phyloP scores from a whole-genome alignment of 352 stramenopile species.

The Pythium brassicae region DNA sequence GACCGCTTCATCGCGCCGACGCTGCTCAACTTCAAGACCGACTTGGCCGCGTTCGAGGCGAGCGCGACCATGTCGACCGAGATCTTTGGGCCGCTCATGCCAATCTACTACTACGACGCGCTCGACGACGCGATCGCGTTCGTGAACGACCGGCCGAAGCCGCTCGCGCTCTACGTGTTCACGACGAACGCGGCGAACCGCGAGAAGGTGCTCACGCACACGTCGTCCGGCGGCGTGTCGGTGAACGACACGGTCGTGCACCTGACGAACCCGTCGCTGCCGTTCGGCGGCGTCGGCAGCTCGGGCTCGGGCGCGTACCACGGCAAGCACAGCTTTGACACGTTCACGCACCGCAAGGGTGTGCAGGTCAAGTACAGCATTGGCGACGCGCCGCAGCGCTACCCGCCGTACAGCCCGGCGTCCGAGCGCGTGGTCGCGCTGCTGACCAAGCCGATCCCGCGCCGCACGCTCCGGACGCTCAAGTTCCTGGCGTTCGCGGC shows the following conservation, averaged over 20 bases:
- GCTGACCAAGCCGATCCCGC: constrained; percentile 42
- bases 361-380: constrained; percentile 65
- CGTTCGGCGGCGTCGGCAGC: constrained; percentile 79
- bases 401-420: constrained; percentile 34
- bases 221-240: constrained; percentile 51
- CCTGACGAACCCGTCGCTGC: constrained; percentile 50
- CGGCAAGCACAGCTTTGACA: constrained; percentile 75
- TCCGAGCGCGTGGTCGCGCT: constrained; percentile 33
- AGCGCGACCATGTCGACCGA: constrained; percentile 89
- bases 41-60: constrained; percentile 37
- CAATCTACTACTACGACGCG: constrained; percentile 82
- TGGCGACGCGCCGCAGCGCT: constrained; percentile 50
- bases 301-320: constrained; percentile 84
- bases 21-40: constrained; percentile 84
- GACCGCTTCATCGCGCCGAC: constrained; percentile 86
- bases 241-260: constrained; percentile 87
- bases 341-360: constrained; percentile 67
- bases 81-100: constrained; percentile 95
- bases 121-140: constrained; percentile 33
- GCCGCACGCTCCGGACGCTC: constrained; percentile 1
- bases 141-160: constrained; percentile 47
- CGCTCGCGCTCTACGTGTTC: constrained; percentile 89
- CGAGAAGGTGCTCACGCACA: constrained; percentile 44
- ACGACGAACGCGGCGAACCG: constrained; percentile 24
- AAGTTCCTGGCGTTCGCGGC: constrained; percentile 2